Evolutionary conservation across 2,329 filamentous ascomycete genomes (phyloP), one percentile per base, ranked within the genome.

Genomic region (Xylaria sp.): DNA sequence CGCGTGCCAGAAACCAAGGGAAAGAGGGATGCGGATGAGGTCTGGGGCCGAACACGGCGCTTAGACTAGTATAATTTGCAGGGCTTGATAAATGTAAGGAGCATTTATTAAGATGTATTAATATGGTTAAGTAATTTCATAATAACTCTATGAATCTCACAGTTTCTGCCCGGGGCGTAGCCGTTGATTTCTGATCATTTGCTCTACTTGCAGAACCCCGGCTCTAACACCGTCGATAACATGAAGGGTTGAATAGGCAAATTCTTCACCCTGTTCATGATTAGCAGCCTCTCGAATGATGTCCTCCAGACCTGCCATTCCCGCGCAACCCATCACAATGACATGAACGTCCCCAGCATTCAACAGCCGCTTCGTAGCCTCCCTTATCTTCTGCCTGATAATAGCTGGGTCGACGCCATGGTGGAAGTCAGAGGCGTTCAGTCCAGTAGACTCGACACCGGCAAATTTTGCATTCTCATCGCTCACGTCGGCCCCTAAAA

Each of bases 1-100:
- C 88, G 84, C 56, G 93, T 98, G 20, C 95, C 95, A 0, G 95
- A 98, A 83, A 97, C 94, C 0, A 93, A 90, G 76, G 94, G 93
- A 2, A 97, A 93, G 85, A 90, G 88, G 76, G 91, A 91, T 76
- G 90, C 88, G 0, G 93, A 97, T 76, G 94, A 97, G 78, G 94
- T 97, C n/a, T 98, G 94, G 94, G 93, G 92, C 0, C 85, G 93
- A 66, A 84, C 83, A 51, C 83, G 86, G 67, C 83, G 86, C 2
- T 75, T 85, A 59, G 87, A 89, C 71, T 89, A 66, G 67, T 63
- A 65, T 36, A n/a, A 15, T 23, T 57, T 20, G 28, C 20, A 3
- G 39, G 41, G 41, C 18, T 18, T 46, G 18, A 18, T n/a, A 15
- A 5, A 18, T 15, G 41, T 18, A 7, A 18, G 41, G 18, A 46